A percentile compares a stretch with the other conserved stretches of the same genome.
These are phyloP conservation scores for Puccinellia tenuiflora DNA, from an alignment of 176 grass and related monocot species.

Conservation along the genomic window DNA sequence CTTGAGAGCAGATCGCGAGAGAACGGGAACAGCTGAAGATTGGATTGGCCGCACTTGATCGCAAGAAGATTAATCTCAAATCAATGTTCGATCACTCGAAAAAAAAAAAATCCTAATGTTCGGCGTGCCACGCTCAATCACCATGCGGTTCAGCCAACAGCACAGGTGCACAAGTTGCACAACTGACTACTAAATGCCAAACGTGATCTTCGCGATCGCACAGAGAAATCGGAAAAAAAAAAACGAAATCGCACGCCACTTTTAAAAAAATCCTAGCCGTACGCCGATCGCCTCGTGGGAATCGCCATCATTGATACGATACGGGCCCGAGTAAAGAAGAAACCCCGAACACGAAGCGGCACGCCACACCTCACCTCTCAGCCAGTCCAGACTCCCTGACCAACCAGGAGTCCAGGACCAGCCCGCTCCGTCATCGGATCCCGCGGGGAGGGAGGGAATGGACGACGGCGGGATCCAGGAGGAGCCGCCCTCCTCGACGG, in stretches of 20 bases:
- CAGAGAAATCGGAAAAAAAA: not conserved
- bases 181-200: not conserved
- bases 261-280: not conserved
- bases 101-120: no score
- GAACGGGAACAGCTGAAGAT: not conserved
- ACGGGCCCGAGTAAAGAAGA: not conserved
- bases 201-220: not conserved
- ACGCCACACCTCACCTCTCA: not conserved
- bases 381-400: not conserved
- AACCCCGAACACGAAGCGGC: not conserved
- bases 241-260: not conserved
- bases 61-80: no score
- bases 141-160: not conserved
- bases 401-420: not conserved
- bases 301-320: not conserved
- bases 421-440: not conserved
- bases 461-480: conserved; percentile 78
- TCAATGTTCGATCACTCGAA: no score
- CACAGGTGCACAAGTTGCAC: not conserved
- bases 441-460: not conserved
- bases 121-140: not conserved
- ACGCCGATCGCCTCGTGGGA: not conserved
- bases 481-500: conserved; percentile 19
- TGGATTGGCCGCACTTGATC: no score
- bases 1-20: not conserved